Evolutionary conservation across 2,329 filamentous ascomycete genomes (phyloP).

Genomic region (Drechslerella coelobrocha): DNA sequence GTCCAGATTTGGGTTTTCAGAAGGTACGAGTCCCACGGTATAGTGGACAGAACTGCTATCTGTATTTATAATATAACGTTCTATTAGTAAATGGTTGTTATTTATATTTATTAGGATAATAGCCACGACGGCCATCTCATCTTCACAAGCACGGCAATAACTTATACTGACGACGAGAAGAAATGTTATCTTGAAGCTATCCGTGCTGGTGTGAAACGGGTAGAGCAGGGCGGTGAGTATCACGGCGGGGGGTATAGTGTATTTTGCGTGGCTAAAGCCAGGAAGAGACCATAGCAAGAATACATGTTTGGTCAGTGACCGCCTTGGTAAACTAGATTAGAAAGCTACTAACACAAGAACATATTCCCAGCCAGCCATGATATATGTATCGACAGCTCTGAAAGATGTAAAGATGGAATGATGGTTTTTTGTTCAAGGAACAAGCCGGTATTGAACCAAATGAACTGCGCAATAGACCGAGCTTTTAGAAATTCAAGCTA

Average conservation of each 20-base stretch:
- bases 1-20: conserved; percentile 73
- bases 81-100: too few relatives aligned
- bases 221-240: conserved; percentile 67
- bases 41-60: conserved; percentile 71
- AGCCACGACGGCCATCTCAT: neutral
- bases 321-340: neutral
- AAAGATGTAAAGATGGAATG: neutral
- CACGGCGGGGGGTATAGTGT: conserved; percentile 70
- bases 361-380: conserved; percentile 41
- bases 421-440: too few relatives aligned
- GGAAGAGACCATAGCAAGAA: neutral
- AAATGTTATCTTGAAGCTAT: conserved; percentile 69
- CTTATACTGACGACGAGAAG: conserved; percentile 62
- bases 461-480: too few relatives aligned
- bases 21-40: conserved; percentile 79
- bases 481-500: neutral
- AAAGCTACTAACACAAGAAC: conserved; percentile 29
- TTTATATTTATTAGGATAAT: neutral
- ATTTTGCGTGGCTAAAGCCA: conserved; percentile 67
- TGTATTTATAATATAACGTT: too few relatives aligned
- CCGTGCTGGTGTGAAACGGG: conserved; percentile 69
- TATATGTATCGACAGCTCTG: neutral
- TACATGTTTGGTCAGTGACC: conserved; percentile 2
- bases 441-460: too few relatives aligned
- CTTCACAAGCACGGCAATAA: neutral